Base-by-base conservation (phyloP, 1,139 yeast species). In the Debaryomyces nepalensis region DNA sequence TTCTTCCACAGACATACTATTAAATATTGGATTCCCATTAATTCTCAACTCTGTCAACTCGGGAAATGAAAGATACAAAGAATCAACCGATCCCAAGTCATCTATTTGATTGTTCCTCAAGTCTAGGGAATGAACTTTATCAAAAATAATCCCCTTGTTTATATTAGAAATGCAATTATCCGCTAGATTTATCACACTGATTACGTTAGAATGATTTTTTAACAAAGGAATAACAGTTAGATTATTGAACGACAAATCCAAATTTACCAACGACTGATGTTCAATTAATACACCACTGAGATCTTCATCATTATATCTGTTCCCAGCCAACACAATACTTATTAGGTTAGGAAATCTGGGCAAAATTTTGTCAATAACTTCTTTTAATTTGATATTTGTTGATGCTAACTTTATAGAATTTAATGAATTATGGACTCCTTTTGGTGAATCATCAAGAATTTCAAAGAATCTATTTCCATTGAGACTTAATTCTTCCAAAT, bases 391-490 rank as follows among this genome's bases (percentile, higher is more conserved):
- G 1, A 75, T 39, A 19, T 59, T 47, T 4, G 79, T 73, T 2
- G 63, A 55, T 0, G 81, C 63, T 2, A 51, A 33, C 2, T 49
- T 46, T 3, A 81, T 44, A 2, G 60, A 50, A 1, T 44, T 45
- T 1, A 55, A 39, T 2, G 53, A 37, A 2, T 65, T 39, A 26
- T 58, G 52, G n/a, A 66, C 62, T 3, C 53, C 48, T 0, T 73
- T 52, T 12, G 73, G 27, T 8, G 64, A 58, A 14, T 77, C 44
- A 2, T 55, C 57, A 7, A 42, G 46, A 10, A 5, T 23, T 18
- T 37, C 27, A 24, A 45, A 27, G 42, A 86, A 75, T 39, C 82
- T 61, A 55, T 87, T 87, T 0, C 95, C 93, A 45, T 82, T 82
- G 40, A 88, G 55, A 39, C 76, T 72, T 37, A 89, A 54, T 2